Evolutionary conservation across 1,139 yeast species (phyloP).

Genomic region (Hemisphaericaspora xylofermentans): DNA sequence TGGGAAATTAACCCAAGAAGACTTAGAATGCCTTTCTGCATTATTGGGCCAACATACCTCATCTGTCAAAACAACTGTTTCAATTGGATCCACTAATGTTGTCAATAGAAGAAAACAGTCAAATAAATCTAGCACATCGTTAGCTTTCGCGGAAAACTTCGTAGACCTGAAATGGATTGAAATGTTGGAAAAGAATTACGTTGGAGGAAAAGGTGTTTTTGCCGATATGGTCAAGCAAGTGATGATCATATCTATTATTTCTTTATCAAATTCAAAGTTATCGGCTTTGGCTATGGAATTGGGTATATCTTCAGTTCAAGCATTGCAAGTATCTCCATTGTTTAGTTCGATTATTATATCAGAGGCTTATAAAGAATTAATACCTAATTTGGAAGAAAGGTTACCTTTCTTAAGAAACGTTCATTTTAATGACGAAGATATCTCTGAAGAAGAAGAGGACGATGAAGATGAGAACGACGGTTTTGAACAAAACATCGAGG

Average conservation of each 20-base stretch:
- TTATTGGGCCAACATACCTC: slow-evolving; percentile 42
- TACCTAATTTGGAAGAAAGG: slow-evolving; percentile 51
- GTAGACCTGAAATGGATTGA: slow-evolving; percentile 58
- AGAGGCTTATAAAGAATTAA: slow-evolving; percentile 38
- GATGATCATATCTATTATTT: slow-evolving; percentile 51
- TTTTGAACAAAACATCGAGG: slow-evolving; percentile 29
- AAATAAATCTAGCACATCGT: slow-evolving; percentile 2
- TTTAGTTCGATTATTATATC: slow-evolving; percentile 53
- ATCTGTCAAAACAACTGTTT: slow-evolving; percentile 12
- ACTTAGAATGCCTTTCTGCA: slow-evolving; percentile 42
- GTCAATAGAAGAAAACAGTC: slow-evolving; percentile 15
- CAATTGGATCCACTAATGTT: slow-evolving; percentile 14
- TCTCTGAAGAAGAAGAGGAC: slow-evolving; percentile 15
- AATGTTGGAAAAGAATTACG: slow-evolving; percentile 53
- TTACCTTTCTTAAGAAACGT: slow-evolving; percentile 39
- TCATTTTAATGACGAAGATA: slow-evolving; percentile 8
- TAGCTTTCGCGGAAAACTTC: slow-evolving; percentile 49
- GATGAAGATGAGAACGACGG: slow-evolving; percentile 28
- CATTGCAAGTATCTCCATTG: slow-evolving; percentile 51
- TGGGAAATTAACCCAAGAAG: slow-evolving; percentile 43
- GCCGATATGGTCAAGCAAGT: slow-evolving; percentile 46
- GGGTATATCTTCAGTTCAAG: slow-evolving; percentile 40
- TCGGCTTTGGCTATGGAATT: slow-evolving; percentile 40
- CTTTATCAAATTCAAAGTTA: slow-evolving; percentile 47
- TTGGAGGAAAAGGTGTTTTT: slow-evolving; percentile 55